phyloP scores from a whole-genome alignment of 202 grass and related monocot species.

The Panicum virgatum region DNA sequence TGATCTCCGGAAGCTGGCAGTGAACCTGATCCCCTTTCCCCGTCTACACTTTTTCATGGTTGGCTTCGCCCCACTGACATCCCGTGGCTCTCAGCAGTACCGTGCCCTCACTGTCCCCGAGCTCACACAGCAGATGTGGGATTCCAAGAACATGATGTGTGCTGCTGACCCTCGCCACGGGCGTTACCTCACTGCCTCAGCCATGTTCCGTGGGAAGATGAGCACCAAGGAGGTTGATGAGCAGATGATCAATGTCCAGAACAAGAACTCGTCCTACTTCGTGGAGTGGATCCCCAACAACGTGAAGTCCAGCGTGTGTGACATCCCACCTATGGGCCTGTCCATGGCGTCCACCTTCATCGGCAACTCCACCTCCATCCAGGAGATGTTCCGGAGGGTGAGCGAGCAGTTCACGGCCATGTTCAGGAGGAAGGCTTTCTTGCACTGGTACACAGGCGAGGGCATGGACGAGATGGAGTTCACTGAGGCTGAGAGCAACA shows the following conservation, averaged over 20 bases:
- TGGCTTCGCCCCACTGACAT: constrained; percentile 68
- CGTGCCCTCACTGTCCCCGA: constrained; percentile 78
- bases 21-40: constrained; percentile 77
- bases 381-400: constrained; percentile 96
- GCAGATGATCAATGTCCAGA: constrained; percentile 93
- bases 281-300: constrained; percentile 94
- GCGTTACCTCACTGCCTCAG: constrained; percentile 78
- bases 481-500: constrained; percentile 88
- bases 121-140: constrained; percentile 86
- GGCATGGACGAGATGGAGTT: constrained; percentile 98
- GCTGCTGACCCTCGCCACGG: constrained; percentile 77
- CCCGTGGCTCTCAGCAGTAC: constrained; percentile 84
- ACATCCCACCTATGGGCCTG: constrained; percentile 69
- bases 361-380: constrained; percentile 76
- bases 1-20: constrained; percentile 64
- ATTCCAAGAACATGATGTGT: constrained; percentile 71
- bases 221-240: constrained; percentile 86
- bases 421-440: constrained; percentile 94
- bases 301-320: constrained; percentile 83
- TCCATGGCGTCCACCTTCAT: constrained; percentile 80
- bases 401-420: constrained; percentile 92
- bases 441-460: constrained; percentile 95
- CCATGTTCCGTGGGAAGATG: constrained; percentile 96
- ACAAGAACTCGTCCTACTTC: constrained; percentile 88
- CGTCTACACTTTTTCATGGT: constrained; percentile 94